phyloP scores from a whole-genome alignment of 495 filamentous ascomycete genomes.

The Bathelium albidoporum region DNA sequence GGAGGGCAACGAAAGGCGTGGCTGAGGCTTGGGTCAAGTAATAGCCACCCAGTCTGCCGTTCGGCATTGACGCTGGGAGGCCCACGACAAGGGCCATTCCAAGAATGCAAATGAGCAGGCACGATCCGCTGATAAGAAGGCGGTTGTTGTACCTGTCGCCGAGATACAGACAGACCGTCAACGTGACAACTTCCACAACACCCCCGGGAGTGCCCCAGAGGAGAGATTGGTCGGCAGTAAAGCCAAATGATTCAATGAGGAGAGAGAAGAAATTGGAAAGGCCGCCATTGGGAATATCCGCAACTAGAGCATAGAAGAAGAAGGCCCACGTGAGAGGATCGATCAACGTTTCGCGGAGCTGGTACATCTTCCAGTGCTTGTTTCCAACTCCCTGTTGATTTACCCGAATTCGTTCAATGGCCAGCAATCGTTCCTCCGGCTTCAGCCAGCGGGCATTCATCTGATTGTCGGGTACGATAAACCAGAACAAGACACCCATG shows the following conservation, averaged over 20 bases:
- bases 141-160: conserved; percentile 50
- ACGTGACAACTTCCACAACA: conserved; percentile 52
- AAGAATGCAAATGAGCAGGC: conserved; percentile 35
- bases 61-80: conserved; percentile 47
- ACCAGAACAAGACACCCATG: conserved; percentile 50
- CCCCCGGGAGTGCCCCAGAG: conserved; percentile 59
- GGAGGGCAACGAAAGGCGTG: conserved; percentile 46
- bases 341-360: conserved; percentile 28
- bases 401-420: conserved; percentile 29
- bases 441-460: conserved; percentile 57
- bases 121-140: conserved; percentile 35
- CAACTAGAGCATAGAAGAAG: conserved; percentile 50
- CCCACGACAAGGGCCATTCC: conserved; percentile 59
- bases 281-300: conserved; percentile 52
- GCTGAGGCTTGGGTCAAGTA: conserved; percentile 53
- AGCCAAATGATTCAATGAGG: conserved; percentile 49
- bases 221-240: conserved; percentile 49
- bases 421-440: conserved; percentile 46
- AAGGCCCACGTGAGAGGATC: conserved; percentile 47
- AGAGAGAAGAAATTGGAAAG: conserved; percentile 66
- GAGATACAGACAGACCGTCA: conserved; percentile 49
- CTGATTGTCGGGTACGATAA: conserved; percentile 58
- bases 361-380: conserved; percentile 32
- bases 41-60: conserved; percentile 51
- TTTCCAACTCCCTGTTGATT: conserved; percentile 33